Evolutionary conservation across 2,329 filamentous ascomycete species (phyloP).

Genomic region (Penicillium sp.): DNA sequence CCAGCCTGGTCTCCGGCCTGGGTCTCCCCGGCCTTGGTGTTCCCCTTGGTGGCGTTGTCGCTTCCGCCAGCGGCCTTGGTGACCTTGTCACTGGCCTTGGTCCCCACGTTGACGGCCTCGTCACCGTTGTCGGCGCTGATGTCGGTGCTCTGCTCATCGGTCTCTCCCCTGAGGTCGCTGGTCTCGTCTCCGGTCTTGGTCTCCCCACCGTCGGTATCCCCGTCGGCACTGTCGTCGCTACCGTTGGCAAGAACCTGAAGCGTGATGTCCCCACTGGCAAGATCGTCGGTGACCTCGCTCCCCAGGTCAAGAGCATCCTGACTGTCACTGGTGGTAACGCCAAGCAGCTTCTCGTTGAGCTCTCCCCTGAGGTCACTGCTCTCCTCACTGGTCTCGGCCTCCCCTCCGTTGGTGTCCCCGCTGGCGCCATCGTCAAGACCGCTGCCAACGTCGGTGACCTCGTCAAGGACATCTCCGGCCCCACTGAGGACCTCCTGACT

Average conservation of each 20-base stretch:
- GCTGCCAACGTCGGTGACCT: constrained; percentile 22
- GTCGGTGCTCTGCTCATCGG: constrained; percentile 34
- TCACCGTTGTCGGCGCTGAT: constrained; percentile 37
- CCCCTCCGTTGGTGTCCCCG: constrained; percentile 3
- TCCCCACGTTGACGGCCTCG: constrained; percentile 28
- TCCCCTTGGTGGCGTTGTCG: constrained; percentile 32
- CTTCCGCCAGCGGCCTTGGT: constrained; percentile 31
- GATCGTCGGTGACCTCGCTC: constrained; percentile 11
- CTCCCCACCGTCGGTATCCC: constrained; percentile 34
- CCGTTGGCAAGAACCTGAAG: constrained; percentile 34
- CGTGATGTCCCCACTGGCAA: constrained; percentile 22
- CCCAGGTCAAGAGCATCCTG: constrained; percentile 10
- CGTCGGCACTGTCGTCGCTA: constrained; percentile 32
- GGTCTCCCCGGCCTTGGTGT: constrained; percentile 30
- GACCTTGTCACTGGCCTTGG: constrained; percentile 31
- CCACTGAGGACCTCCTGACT: constrained; percentile 31
- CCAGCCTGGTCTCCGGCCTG: constrained; percentile 33
- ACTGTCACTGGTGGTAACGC: constrained; percentile 13
- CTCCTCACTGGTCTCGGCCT: constrained; percentile 1
- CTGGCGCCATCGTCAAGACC: background rate
- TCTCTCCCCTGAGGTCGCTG: constrained; percentile 33
- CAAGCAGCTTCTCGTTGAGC: constrained; percentile 17
- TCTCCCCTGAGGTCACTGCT: constrained; percentile 4
- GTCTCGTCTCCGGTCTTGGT: constrained; percentile 33
- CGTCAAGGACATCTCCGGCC: constrained; percentile 30